Percentiles rank a stretch among this genome's conserved stretches.
Evolutionary conservation across 2,329 filamentous ascomycete species (phyloP).

Genomic region (Cephalotrichum gorgonifer): DNA sequence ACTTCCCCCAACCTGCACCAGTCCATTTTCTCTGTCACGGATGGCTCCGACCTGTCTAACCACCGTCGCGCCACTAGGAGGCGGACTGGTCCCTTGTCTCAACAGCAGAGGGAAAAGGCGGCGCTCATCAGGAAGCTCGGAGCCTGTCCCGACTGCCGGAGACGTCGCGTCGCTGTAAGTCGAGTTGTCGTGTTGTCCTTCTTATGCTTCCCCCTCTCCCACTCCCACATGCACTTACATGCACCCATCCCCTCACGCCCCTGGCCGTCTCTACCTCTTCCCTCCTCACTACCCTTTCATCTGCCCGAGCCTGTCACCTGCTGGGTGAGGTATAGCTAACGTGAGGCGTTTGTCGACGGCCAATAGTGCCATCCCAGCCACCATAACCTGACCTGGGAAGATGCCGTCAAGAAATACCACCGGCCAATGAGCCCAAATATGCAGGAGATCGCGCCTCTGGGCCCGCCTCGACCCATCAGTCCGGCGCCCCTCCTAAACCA

Average conservation of each 20-base stretch:
- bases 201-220: slow-evolving; percentile 1
- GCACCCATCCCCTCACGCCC: background rate
- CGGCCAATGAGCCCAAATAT: slow-evolving; percentile 39
- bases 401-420: slow-evolving; percentile 43
- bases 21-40: slow-evolving; percentile 44
- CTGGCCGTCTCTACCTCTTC: background rate
- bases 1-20: slow-evolving; percentile 39
- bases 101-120: slow-evolving; percentile 47
- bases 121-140: slow-evolving; percentile 50
- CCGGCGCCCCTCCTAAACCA: slow-evolving; percentile 25
- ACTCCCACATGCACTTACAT: no score
- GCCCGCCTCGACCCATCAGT: slow-evolving; percentile 33
- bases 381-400: slow-evolving; percentile 52
- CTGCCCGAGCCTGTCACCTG: background rate
- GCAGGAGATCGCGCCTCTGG: slow-evolving; percentile 34
- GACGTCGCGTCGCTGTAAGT: slow-evolving; percentile 48
- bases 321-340: background rate
- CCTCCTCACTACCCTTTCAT: background rate
- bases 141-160: slow-evolving; percentile 44
- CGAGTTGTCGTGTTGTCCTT: slow-evolving; percentile 10
- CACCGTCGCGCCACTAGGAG: slow-evolving; percentile 45
- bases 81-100: slow-evolving; percentile 47
- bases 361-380: slow-evolving; percentile 47
- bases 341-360: background rate
- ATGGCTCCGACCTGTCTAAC: slow-evolving; percentile 42